Evolutionary conservation across 2,329 filamentous ascomycete genomes (phyloP), one percentile per base, ranked within the genome.

Genomic region (Fusarium drepaniforme): DNA sequence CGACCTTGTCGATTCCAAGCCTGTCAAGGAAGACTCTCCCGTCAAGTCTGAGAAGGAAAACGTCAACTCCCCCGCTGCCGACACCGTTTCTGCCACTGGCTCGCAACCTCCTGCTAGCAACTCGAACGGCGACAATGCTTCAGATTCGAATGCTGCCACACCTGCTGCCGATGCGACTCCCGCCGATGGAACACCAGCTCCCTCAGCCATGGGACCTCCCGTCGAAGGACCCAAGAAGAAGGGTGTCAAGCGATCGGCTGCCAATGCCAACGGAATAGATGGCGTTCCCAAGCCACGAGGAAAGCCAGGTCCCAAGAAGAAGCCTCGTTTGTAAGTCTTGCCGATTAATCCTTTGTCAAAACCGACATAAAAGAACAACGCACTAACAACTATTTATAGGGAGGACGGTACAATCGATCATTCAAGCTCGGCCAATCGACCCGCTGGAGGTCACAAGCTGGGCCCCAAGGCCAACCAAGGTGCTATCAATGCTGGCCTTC

Each of bases 291-390:
- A 94, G 83, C 88, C 92, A 65, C 88, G 94, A 81, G 93, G 93
- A 81, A 97, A 97, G 86, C 96, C 97, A 8, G 96, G 96, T 8
- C 96, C 96, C 0, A 98, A 98, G 90, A 98, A 98, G 91, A 98
- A 97, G 87, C 92, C 94, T 75, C 92, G 93, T 88, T 85, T 98
- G 96, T 98, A 93, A 86, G 95, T 93, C 35, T 35, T 38, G 69
- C 21, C 59, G 25, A n/a, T 40, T 33, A 12, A 23, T 21, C 12
- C 42, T 53, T 5, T 16, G 12, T 56, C 33, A 16, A 40, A 61
- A 66, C 68, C 42, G 64, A 73, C 18, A 18, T 42, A 37, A 11
- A 60, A 40, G 28, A 25, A 62, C 16, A 49, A 16, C 5, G 15
- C 75, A 59, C 81, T 84, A 81, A 86, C 76, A 68, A 65, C 35